Percentiles rank a stretch among this genome's conserved stretches.
These are phyloP conservation scores for Marasmius tenuissimus DNA, from an alignment of 1,284 basidiomycete species.

Conservation along the genomic window DNA sequence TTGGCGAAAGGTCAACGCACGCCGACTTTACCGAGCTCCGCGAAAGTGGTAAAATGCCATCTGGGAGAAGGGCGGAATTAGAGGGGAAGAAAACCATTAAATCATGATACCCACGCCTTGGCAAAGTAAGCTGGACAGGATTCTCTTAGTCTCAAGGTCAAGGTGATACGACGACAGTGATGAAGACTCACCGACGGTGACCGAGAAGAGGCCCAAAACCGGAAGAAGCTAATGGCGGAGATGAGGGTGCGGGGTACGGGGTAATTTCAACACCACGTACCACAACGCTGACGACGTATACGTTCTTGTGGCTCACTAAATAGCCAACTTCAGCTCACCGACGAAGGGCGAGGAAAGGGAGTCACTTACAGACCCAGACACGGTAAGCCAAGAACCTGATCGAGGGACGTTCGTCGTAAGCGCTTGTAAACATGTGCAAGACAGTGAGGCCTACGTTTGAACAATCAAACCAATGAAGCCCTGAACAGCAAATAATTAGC, in stretches of 20 bases:
- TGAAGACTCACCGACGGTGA: not conserved
- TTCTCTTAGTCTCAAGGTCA: not conserved
- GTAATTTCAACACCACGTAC: not conserved
- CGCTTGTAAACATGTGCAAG: not conserved
- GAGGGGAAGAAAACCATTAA: not conserved
- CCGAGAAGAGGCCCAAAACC: not conserved
- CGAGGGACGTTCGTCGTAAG: not conserved
- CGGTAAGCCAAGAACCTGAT: constrained; percentile 11
- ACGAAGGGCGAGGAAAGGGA: not conserved
- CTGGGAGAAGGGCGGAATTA: not conserved
- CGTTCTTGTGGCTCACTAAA: constrained; percentile 10
- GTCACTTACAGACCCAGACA: constrained; percentile 11
- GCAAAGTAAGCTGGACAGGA: not conserved
- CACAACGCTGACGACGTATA: constrained; percentile 1
- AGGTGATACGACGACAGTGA: too few relatives aligned
- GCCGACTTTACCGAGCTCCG: not conserved
- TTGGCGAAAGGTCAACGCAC: not conserved
- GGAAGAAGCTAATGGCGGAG: not conserved
- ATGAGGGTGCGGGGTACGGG: not conserved
- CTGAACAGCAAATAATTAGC: not conserved
- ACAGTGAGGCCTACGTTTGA: constrained; percentile 3
- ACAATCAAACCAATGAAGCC: constrained; percentile 7
- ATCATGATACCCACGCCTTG: not conserved
- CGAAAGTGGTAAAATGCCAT: not conserved
- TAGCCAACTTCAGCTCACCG: not conserved